Percentiles rank a stretch among this genome's conserved stretches.
These are phyloP conservation scores for Nannochloropsis granulata DNA, from an alignment of 108 stramenopile species.

Conservation along the genomic window DNA sequence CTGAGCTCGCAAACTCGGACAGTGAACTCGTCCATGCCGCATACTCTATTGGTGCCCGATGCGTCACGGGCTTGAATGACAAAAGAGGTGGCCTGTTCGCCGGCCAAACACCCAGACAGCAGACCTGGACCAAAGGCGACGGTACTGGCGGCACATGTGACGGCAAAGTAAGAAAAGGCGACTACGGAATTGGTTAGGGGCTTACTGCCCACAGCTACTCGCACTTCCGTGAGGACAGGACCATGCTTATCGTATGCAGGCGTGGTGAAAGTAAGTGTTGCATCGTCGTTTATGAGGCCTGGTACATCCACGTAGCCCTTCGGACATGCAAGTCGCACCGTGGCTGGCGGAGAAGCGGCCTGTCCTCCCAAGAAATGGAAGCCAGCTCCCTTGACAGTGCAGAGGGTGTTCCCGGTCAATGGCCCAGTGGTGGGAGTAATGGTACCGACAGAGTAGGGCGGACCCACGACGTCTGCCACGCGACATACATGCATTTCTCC, in stretches of 20 bases:
- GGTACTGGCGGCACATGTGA: slow-evolving; percentile 44
- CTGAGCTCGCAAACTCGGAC: slow-evolving; percentile 20
- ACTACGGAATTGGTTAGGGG: slow-evolving; percentile 47
- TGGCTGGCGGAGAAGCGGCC: slow-evolving; percentile 43
- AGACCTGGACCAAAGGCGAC: slow-evolving; percentile 61
- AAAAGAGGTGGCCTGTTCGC: slow-evolving; percentile 7
- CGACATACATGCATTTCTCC: slow-evolving; percentile 46
- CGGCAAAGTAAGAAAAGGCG: slow-evolving; percentile 50
- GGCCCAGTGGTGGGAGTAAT: slow-evolving; percentile 44
- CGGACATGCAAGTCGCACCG: slow-evolving; percentile 43
- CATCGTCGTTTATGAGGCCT: slow-evolving; percentile 41
- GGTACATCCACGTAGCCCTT: slow-evolving; percentile 48
- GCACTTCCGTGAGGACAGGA: slow-evolving; percentile 44
- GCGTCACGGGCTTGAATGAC: slow-evolving; percentile 55
- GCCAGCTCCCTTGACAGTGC: slow-evolving; percentile 41
- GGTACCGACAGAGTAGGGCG: slow-evolving; percentile 50
- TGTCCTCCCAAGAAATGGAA: slow-evolving; percentile 42
- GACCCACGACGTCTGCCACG: slow-evolving; percentile 54
- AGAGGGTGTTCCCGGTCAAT: slow-evolving; percentile 47
- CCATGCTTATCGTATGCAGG: slow-evolving; percentile 51
- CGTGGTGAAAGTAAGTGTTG: slow-evolving; percentile 38
- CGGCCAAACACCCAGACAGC: slow-evolving; percentile 5
- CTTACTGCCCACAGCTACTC: slow-evolving; percentile 48
- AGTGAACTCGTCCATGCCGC: slow-evolving; percentile 57
- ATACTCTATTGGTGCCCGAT: slow-evolving; percentile 40